phyloP scores from a whole-genome alignment of 2,329 filamentous ascomycete genomes.

The Neodidymelliopsis sp. region DNA sequence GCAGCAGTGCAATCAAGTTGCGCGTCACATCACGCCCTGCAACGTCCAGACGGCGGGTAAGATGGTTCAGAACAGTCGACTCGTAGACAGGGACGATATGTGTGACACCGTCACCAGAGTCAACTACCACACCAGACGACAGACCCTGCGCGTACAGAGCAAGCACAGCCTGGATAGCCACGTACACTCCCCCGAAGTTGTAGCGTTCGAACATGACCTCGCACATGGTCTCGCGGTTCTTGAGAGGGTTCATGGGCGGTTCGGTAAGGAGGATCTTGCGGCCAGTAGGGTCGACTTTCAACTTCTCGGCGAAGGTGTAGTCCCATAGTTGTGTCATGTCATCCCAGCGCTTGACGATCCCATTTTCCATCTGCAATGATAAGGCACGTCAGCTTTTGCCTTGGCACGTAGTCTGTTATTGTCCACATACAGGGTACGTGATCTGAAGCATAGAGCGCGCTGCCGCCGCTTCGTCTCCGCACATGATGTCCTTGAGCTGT shows the following conservation, averaged over 20 bases:
- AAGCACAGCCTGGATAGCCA: conserved; percentile 95
- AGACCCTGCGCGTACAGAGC: conserved; percentile 95
- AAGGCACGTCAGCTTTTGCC: conserved; percentile 39
- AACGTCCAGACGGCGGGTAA: conserved; percentile 91
- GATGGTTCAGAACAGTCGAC: conserved; percentile 95
- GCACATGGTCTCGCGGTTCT: conserved; percentile 97
- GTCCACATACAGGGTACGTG: conserved; percentile 78
- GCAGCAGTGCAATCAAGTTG: conserved; percentile 92
- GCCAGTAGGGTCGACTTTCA: conserved; percentile 86
- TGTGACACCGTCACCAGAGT: conserved; percentile 97
- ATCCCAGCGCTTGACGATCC: conserved; percentile 99
- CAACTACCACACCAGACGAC: conserved; percentile 89
- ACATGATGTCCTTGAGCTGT: conserved; percentile 98
- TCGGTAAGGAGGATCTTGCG: conserved; percentile 98
- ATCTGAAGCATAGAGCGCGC: conserved; percentile 98
- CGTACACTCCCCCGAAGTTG: conserved; percentile 94
- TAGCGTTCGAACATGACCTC: conserved; percentile 99
- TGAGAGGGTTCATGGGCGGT: conserved; percentile 96
- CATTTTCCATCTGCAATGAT: conserved; percentile 85
- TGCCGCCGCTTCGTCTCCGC: conserved; percentile 95
- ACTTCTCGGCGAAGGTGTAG: conserved; percentile 97
- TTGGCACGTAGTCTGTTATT: conserved; percentile 18
- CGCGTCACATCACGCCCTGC: conserved; percentile 97
- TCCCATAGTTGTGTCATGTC: conserved; percentile 99
- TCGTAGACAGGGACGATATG: conserved; percentile 99